These are phyloP conservation scores for Yamadazyma taylorii DNA, from an alignment of 1,139 yeast species.

Conservation along the genomic window DNA sequence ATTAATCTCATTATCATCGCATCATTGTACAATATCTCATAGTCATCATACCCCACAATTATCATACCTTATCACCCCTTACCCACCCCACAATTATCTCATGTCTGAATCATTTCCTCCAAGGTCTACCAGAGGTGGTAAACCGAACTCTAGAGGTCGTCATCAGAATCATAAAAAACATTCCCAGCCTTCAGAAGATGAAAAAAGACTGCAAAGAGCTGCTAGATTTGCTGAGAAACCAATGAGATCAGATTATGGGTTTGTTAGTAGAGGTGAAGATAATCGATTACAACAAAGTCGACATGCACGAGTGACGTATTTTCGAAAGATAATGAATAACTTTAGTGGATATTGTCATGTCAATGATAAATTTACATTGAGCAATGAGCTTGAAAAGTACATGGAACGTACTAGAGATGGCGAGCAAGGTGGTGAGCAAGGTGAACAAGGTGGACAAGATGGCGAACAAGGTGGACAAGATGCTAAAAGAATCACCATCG, in stretches of 20 bases:
- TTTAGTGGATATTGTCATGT: slow-evolving; percentile 30
- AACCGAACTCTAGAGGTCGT: no score
- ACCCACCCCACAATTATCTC: no score
- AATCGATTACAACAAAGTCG: slow-evolving; percentile 45
- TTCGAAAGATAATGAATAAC: slow-evolving; percentile 31
- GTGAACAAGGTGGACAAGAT: slow-evolving; percentile 4
- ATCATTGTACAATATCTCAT: no score
- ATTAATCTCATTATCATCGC: no score
- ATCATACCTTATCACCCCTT: no score
- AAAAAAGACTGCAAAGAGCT: slow-evolving; percentile 17
- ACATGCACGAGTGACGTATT: slow-evolving; percentile 38
- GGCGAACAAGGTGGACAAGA: slow-evolving; percentile 7
- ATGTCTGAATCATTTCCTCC: no score
- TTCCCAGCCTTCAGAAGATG: no score
- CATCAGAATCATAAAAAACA: no score
- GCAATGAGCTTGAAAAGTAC: slow-evolving; percentile 17
- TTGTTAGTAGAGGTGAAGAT: slow-evolving; percentile 62
- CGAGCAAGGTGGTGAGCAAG: no score
- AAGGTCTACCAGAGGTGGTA: no score
- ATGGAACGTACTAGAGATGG: no score
- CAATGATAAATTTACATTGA: slow-evolving; percentile 20
- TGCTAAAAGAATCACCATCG: slow-evolving; percentile 18
- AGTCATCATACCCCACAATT: no score
- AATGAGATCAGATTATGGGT: slow-evolving; percentile 36
- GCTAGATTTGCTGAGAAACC: slow-evolving; percentile 17